These are phyloP conservation scores for Parietaria judaica DNA, from an alignment of 306 rosid species.

Conservation along the genomic window DNA sequence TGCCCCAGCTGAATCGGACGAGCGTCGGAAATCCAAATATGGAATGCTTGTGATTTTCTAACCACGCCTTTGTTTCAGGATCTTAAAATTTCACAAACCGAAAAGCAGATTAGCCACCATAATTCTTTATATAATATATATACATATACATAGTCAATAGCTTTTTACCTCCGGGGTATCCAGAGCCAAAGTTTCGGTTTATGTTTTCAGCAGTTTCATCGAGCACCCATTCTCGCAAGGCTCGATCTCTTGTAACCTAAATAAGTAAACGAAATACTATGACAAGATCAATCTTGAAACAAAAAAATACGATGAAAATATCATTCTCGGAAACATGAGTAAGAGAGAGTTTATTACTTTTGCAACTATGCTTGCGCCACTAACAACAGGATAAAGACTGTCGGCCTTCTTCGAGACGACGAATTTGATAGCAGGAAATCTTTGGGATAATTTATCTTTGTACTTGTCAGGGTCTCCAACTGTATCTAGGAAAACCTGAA, in stretches of 20 bases:
- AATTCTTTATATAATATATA: conserved; percentile 4
- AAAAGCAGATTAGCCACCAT: conserved; percentile 2
- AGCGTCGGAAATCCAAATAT: conserved; percentile 88
- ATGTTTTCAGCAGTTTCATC: conserved; percentile 80
- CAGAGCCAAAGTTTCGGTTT: conserved; percentile 79
- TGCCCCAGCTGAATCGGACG: conserved; percentile 97
- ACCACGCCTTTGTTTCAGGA: conserved; percentile 83
- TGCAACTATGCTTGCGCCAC: conserved; percentile 95
- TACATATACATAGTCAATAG: background rate
- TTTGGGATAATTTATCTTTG: conserved; percentile 51
- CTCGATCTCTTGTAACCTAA: conserved; percentile 86
- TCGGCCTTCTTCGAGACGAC: conserved; percentile 98
- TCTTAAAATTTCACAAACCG: conserved; percentile 36
- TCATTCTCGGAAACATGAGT: background rate
- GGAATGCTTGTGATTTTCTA: conserved; percentile 60
- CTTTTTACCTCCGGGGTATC: conserved; percentile 84
- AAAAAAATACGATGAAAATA: background rate
- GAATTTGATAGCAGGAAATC: conserved; percentile 65
- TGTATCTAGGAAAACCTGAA: conserved; percentile 86
- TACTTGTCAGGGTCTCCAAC: conserved; percentile 92
- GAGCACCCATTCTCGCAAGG: conserved; percentile 71
- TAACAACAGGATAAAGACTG: conserved; percentile 93
- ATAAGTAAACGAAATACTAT: conserved; percentile 11
- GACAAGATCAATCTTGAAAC: background rate
- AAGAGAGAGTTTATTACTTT: conserved; percentile 41